phyloP scores from a whole-genome alignment of 352 stramenopile species.

The Globisporangium megalacanthum region DNA sequence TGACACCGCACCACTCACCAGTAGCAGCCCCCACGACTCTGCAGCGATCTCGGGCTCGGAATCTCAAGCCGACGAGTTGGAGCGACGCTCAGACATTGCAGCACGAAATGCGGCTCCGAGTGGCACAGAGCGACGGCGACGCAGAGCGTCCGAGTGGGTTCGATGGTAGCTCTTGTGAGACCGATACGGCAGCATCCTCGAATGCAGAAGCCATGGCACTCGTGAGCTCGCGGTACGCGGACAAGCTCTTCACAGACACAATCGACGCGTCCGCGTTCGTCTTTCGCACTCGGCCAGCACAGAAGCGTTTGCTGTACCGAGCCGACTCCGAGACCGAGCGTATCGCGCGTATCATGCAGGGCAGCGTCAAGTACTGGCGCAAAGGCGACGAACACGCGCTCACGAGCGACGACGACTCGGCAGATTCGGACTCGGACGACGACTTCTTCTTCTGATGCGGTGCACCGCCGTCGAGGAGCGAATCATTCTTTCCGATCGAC shows the following conservation, averaged over 20 bases:
- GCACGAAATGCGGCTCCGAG: constrained; percentile 11
- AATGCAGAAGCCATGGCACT: neutral
- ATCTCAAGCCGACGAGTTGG: constrained; percentile 2
- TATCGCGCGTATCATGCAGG: constrained; percentile 79
- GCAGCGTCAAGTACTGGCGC: constrained; percentile 56
- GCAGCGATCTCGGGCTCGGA: neutral
- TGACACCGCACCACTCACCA: no score
- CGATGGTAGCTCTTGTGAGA: neutral
- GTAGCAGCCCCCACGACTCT: neutral
- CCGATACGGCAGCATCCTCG: neutral
- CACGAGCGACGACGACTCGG: constrained; percentile 24
- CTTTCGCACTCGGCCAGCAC: neutral
- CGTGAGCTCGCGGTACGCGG: no score
- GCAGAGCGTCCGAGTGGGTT: no score
- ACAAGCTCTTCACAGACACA: constrained; percentile 2
- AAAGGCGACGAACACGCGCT: constrained; percentile 27
- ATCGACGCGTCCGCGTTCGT: neutral
- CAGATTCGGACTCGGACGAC: constrained; percentile 18
- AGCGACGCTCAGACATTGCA: constrained; percentile 9
- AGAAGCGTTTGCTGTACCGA: constrained; percentile 6
- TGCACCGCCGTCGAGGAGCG: neutral
- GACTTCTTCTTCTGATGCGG: constrained; percentile 19
- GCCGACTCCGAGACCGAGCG: constrained; percentile 65
- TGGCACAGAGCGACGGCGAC: neutral
- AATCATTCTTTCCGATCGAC: neutral